Base-by-base conservation (phyloP, 148 eudicot species). In the Persicaria tinctoria region DNA sequence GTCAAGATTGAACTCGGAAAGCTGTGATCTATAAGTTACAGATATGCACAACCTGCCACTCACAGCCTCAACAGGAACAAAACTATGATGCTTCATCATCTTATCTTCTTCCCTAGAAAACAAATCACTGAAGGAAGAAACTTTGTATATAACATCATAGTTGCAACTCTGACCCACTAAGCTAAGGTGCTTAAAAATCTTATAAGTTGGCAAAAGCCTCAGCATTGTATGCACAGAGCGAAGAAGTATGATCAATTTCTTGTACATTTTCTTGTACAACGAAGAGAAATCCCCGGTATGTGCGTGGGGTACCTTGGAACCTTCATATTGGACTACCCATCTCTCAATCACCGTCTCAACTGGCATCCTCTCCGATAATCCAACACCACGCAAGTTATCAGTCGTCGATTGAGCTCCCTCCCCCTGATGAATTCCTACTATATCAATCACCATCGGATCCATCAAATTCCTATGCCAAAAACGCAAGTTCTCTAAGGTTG, bases 371-470 rank as follows among this genome's bases (percentile, higher is more conserved):
- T 84, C 92, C 51, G 74, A 75, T 51, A 80, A 80, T 27, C 78
- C 85, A 27, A 70, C 48, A 9, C 44, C 80, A 72, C 55, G 68
- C 32, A 80, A 73, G 77, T 66, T 70, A 76, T 70, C 66, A 41
- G 75, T 77, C 11, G 75, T 77, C 11, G 81, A 82, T 3, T 80
- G 76, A 70, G 75, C 78, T 53, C 77, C 60, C 8, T 73, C 72
- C 45, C 75, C 74, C 53, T 84, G 91, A 81, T 89, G 90, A 75
- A 85, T 89, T 48, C 92, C 85, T 60, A 94, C 82, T 46, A 94
- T 78, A 77, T 94, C 98, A 63, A 94, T 90, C 68, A 94, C 85
- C 97, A 91, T 87, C 0, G 98, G 98, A 73, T 94, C 98, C 97
- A 87, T 86, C 66, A 94, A 77, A 84, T 85, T 94, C 83, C 92